A percentile compares a stretch with the other conserved stretches of the same genome.
phyloP scores from a whole-genome alignment of 805 yeast species.

The Kluyveromyces siamensis region DNA sequence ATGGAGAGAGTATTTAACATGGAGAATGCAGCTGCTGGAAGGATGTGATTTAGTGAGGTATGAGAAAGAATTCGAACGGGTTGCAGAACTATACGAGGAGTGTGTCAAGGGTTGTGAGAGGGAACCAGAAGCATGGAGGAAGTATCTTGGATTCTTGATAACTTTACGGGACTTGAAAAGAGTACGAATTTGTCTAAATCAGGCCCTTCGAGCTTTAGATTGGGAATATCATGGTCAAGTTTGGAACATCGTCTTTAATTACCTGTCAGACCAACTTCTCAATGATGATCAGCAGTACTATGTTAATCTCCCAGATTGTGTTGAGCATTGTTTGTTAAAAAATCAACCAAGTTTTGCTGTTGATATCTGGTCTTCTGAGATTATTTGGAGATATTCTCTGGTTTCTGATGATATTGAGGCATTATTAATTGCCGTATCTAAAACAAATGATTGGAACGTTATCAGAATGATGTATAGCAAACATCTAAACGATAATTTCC shows the following conservation, averaged over 20 bases:
- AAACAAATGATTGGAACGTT: slow-evolving; percentile 12
- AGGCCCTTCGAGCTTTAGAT: slow-evolving; percentile 9
- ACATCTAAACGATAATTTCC: slow-evolving; percentile 4
- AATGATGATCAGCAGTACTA: slow-evolving; percentile 8
- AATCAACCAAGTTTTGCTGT: not conserved
- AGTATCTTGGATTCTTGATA: slow-evolving; percentile 42
- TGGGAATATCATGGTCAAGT: slow-evolving; percentile 14
- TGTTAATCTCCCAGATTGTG: slow-evolving; percentile 4
- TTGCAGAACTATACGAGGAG: slow-evolving; percentile 39
- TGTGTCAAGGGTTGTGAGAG: slow-evolving; percentile 29
- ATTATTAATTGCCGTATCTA: slow-evolving; percentile 6
- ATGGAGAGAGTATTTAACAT: slow-evolving; percentile 34
- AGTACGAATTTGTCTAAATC: slow-evolving; percentile 22
- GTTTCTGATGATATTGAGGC: slow-evolving; percentile 11
- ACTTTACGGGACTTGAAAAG: slow-evolving; percentile 28
- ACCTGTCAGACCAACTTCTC: slow-evolving; percentile 11
- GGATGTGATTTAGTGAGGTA: slow-evolving; percentile 24
- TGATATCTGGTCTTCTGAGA: slow-evolving; percentile 19
- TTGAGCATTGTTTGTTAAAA: not conserved
- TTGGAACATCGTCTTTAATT: slow-evolving; percentile 19
- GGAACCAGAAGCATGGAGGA: slow-evolving; percentile 41
- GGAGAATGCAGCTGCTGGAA: slow-evolving; percentile 27
- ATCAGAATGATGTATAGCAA: slow-evolving; percentile 10
- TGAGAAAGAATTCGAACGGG: slow-evolving; percentile 25
- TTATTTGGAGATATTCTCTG: slow-evolving; percentile 15